Evolutionary conservation across 805 yeast species (phyloP).

Genomic region (Grigorovia transvaalensis): DNA sequence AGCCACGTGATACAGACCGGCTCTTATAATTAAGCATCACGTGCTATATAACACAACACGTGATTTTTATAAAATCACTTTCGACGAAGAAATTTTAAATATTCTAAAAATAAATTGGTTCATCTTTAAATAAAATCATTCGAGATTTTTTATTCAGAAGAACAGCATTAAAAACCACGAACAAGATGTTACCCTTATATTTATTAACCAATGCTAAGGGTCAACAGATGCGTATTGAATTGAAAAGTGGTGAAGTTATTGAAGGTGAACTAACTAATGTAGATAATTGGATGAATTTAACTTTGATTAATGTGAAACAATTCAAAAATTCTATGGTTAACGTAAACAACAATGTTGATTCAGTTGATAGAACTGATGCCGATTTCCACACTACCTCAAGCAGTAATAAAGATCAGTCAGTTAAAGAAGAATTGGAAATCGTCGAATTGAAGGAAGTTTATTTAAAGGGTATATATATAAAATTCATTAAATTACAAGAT

Average conservation of each 20-base stretch:
- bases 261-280: constrained; percentile 78
- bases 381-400: constrained; percentile 1
- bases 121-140: no score
- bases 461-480: constrained; percentile 77
- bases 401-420: constrained; percentile 18
- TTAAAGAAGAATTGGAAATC: constrained; percentile 28
- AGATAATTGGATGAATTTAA: constrained; percentile 93
- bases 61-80: no score
- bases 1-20: no score
- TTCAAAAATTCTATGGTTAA: constrained; percentile 29
- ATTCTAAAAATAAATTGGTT: no score
- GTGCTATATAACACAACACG: no score
- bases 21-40: no score
- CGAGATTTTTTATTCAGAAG: no score
- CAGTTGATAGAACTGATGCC: background rate
- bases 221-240: constrained; percentile 76
- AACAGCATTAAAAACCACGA: no score
- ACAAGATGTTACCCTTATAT: constrained; percentile 68
- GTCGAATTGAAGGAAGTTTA: constrained; percentile 62
- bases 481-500: constrained; percentile 65
- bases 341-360: background rate
- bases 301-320: constrained; percentile 58
- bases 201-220: constrained; percentile 85
- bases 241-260: constrained; percentile 83
- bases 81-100: no score